These are phyloP conservation scores for Solanum sitiens DNA, from an alignment of 257 asterid species.

Conservation along the genomic window DNA sequence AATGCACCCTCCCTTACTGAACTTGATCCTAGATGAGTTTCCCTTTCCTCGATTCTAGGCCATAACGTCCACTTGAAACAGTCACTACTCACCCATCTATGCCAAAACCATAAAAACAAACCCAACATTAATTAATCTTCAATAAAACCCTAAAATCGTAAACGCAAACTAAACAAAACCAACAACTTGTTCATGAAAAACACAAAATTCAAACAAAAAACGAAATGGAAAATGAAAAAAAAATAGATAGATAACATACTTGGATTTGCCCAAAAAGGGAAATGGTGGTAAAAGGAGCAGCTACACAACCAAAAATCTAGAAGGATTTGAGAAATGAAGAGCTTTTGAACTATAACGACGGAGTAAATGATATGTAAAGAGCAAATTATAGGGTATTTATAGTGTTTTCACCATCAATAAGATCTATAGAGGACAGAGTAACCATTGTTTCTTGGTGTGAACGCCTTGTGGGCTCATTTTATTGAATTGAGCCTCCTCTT, in stretches of 20 bases:
- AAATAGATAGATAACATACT: background rate
- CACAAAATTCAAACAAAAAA: background rate
- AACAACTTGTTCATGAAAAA: background rate
- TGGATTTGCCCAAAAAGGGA: background rate
- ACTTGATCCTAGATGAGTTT: conserved; percentile 2
- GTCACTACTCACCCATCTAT: background rate
- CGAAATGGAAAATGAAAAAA: too few species aligned
- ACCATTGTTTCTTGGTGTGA: background rate
- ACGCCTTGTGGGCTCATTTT: background rate
- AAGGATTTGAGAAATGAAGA: background rate
- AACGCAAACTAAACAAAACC: conserved; percentile 3
- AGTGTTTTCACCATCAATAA: background rate
- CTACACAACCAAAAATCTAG: background rate
- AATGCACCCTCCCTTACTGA: conserved; percentile 11
- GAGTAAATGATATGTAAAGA: background rate
- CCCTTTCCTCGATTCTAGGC: conserved; percentile 23
- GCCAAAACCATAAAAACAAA: background rate
- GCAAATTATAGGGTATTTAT: background rate
- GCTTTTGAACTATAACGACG: background rate
- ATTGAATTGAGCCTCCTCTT: background rate
- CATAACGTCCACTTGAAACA: conserved; percentile 20
- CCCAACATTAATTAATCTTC: background rate
- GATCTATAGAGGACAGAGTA: background rate
- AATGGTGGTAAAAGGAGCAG: background rate
- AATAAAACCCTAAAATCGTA: conserved; percentile 6